Evolutionary conservation across 441 rosid species (phyloP), one percentile per base, ranked within the genome.

Genomic region (Biscutella laevigata): DNA sequence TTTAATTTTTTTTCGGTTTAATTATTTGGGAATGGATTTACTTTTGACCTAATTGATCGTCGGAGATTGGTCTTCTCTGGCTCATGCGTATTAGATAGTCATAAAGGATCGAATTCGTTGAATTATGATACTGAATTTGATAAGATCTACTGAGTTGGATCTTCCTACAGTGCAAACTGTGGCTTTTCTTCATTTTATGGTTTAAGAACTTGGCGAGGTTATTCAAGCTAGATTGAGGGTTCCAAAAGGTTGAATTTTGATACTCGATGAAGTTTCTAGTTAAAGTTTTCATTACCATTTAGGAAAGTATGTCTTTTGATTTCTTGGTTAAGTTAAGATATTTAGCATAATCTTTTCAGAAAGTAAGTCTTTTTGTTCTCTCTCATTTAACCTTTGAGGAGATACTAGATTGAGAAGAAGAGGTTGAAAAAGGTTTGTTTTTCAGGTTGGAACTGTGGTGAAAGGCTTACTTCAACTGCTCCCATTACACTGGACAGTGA

Each of bases 21-120:
- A 16, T 12, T 16, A 4, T 42, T 33, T 33, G 8, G 37, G 14
- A 19, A 32, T 29, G n/a, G 42, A 25, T 44, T 8, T 8, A 3
- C 7, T 20, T 15, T 27, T 11, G 6, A 55, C 57, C 68, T 47
- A 46, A 47, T 56, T 56, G 45, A 56, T 56, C 50, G 35, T 7
- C 39, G 11, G 16, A 12, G 22, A 55, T 15, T 56, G 11, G 26
- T 30, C 1, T 30, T 22, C 15, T n/a, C n/a, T n/a, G n/a, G n/a
- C n/a, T n/a, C n/a, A n/a, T n/a, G n/a, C n/a, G n/a, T n/a, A n/a
- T n/a, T n/a, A n/a, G 36, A 38, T 51, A 20, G 19, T 41, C 7
- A 4, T 9, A 28, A 14, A 6, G 1, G 45, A 13, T 41, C 20
- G 43, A 3, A 6, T 32, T 38, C 33, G 14, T 40, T 5, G 27